Evolutionary conservation across 768 basidiomycete species (phyloP), one percentile per base, ranked within the genome.

Genomic region (Pleurotus eryngii): DNA sequence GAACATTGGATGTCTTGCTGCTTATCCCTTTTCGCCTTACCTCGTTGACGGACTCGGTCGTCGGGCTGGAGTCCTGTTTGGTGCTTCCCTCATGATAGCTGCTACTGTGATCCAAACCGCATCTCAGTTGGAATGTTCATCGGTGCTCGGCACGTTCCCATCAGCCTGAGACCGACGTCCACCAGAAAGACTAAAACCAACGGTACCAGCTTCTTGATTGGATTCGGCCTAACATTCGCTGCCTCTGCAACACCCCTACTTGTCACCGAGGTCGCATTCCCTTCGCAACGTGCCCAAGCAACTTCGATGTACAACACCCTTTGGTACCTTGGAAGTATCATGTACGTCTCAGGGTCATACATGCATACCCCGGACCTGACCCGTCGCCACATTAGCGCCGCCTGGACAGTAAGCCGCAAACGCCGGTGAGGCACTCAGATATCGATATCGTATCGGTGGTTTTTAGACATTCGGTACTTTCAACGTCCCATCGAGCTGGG

Each of bases 201-300:
- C 38, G 24, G 30, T 14, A 7, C 46, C 30, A 79, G 81, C 56
- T 83, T 85, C 70, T 63, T 84, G 58, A 81, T 86, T 54, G 85
- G 85, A 0, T 85, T 87, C 66, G 85, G 85, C 39, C 69, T 86
- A 14, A 84, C 83, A 2, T 85, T 86, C 58, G 83, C 84, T 30
- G 79, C 79, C n/a, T 82, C 83, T 59, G 81, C 87, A 35, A 86
- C 89, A n/a, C 89, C 89, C 3, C 75, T 90, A 64, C 67, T 91
- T 60, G 83, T 90, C 55, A 85, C 87, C 30, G 90, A 91, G 70
- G 69, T 91, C 11, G 79, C 89, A 1, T 90, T 85, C 68, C 89
- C 89, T 3, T 75, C 80, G 20, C 86, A 92, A 65, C 86, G 89
- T 50, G 85, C 85, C 6, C 84, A 82, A 49, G 68, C 88, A 43